Evolutionary conservation across 495 filamentous ascomycete genomes (phyloP), one percentile per base, ranked within the genome.

Genomic region (Penicillium odoratum): DNA sequence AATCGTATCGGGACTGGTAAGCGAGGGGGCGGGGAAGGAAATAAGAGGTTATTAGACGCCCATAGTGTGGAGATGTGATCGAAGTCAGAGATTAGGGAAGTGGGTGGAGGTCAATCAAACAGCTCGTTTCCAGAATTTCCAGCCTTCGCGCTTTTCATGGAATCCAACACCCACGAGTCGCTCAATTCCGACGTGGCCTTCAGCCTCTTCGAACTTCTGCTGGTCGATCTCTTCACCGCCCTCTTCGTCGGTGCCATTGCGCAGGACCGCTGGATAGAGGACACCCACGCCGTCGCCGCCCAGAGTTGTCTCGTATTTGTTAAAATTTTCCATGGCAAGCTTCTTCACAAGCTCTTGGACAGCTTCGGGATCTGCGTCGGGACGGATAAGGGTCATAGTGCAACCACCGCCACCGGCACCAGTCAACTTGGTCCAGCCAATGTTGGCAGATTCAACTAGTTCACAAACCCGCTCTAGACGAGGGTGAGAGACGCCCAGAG

Each of bases 361-460:
- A 54, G 74, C 82, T 46, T 83, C 76, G 15, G 67, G 53, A 47
- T 76, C 67, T 47, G 74, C 73, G 40, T 82, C 78, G 0, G 92
- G 90, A 56, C 86, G 89, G 40, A 98, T 77, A 5, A 98, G 73
- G 4, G 93, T 94, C 63, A 98, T 97, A 1, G 92, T 92, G 70
- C 94, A 97, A 1, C 94, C 94, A 40, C 94, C 94, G 5, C 93
- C 94, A 11, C 94, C 94, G 6, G 93, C 94, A 55, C 94, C 94
- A 1, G 94, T 98, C 48, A 98, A 81, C 68, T 98, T 98, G 5
- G 94, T 95, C 91, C 92, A 97, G 33, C 94, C 94, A 53, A 96
- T 88, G n/a, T 90, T 87, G 33, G 89, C 81, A 57, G 89, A 84
- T 62, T 97, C 93, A 48, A 97, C 90, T 16, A 98, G 78, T 74